Conservation (phyloP, 2,329 filamentous ascomycete genomes). For the Harringtonia lauricola region DNA sequence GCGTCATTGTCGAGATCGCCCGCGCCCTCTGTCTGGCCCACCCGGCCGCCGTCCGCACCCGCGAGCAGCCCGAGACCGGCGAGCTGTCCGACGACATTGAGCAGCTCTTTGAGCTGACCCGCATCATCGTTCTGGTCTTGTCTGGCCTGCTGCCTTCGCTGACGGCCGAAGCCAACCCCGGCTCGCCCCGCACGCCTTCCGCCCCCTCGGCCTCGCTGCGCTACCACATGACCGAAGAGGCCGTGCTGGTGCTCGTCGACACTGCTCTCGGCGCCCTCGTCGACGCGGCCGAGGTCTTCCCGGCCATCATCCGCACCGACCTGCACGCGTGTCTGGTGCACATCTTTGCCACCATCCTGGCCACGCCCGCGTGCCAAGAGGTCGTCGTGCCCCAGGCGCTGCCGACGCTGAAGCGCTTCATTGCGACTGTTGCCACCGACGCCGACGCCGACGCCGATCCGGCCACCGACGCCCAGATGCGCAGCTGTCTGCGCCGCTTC, state of each 20-base stretch:
- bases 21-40: slow-evolving; percentile 83
- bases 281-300: slow-evolving; percentile 91
- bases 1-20: slow-evolving; percentile 88
- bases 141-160: slow-evolving; percentile 73
- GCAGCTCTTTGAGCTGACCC: slow-evolving; percentile 90
- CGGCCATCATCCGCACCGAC: slow-evolving; percentile 90
- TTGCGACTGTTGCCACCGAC: slow-evolving; percentile 53
- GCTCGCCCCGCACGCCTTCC: too few species aligned
- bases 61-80: slow-evolving; percentile 54
- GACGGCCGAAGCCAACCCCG: background rate
- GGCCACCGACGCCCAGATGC: slow-evolving; percentile 57
- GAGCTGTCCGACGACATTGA: slow-evolving; percentile 94
- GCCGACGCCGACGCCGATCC: slow-evolving; percentile 36
- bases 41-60: slow-evolving; percentile 72
- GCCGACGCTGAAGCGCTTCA: slow-evolving; percentile 84
- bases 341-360: slow-evolving; percentile 88
- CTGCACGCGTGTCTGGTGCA: slow-evolving; percentile 93
- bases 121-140: slow-evolving; percentile 89
- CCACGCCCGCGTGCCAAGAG: slow-evolving; percentile 77
- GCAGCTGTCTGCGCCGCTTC: slow-evolving; percentile 74
- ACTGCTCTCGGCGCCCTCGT: slow-evolving; percentile 80
- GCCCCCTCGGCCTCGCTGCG: slow-evolving; percentile 23
- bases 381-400: slow-evolving; percentile 82
- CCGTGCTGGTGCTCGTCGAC: slow-evolving; percentile 70
- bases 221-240: slow-evolving; percentile 68